Evolutionary conservation across 2,329 filamentous ascomycete species (phyloP).

Genomic region (Venturia oleaginea): DNA sequence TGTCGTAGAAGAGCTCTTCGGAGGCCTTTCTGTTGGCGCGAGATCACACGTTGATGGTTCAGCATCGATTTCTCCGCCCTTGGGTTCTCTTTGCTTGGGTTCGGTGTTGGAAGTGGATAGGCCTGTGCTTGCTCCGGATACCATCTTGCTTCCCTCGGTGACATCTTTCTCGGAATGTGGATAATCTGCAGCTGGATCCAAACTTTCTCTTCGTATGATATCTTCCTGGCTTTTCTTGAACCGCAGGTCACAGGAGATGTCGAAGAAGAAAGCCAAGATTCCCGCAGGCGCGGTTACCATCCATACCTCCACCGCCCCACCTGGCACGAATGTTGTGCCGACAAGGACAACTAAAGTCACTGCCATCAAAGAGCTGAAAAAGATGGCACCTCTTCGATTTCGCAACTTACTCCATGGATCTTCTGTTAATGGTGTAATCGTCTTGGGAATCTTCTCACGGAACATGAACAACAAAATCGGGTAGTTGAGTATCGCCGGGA

Average conservation of each 20-base stretch:
- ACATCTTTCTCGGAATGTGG: not conserved
- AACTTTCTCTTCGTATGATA: not conserved
- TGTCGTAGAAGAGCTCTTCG: not conserved
- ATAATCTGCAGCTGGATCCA: not conserved
- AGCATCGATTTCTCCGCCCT: not conserved
- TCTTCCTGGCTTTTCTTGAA: not conserved
- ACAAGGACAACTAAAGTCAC: not conserved
- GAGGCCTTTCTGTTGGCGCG: not conserved
- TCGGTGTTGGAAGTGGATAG: not conserved
- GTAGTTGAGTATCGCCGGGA: not conserved
- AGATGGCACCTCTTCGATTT: not conserved
- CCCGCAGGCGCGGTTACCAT: not conserved
- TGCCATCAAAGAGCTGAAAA: constrained; percentile 2
- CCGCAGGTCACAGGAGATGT: not conserved
- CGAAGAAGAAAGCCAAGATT: not conserved
- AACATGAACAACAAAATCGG: constrained; percentile 1
- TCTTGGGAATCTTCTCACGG: constrained; percentile 2
- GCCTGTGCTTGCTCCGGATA: not conserved
- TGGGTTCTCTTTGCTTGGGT: not conserved
- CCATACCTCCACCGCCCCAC: not conserved
- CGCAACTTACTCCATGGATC: constrained; percentile 6
- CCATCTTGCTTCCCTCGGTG: not conserved
- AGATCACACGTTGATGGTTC: not conserved
- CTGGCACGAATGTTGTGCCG: not conserved
- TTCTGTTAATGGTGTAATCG: not conserved